A percentile compares a stretch with the other conserved stretches of the same genome.
Evolutionary conservation across 169 alveolate species (phyloP).

Genomic region (Cytauxzoon felis): DNA sequence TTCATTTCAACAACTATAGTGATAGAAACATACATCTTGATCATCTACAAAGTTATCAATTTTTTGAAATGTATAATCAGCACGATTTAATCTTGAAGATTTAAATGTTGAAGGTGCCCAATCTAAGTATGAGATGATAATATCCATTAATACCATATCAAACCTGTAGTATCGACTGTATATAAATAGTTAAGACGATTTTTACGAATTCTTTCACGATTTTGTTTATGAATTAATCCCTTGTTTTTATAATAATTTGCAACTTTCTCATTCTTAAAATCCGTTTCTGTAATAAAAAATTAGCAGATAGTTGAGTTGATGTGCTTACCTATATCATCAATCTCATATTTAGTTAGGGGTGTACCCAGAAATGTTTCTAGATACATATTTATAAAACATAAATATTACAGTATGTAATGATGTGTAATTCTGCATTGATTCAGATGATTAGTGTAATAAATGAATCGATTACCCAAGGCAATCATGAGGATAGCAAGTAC

Average conservation of each 20-base stretch:
- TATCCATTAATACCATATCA: not conserved
- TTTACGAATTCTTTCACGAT: constrained; percentile 36
- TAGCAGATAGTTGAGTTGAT: not conserved
- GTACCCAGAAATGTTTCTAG: constrained; percentile 53
- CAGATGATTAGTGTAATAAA: no score
- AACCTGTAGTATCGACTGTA: constrained; percentile 51
- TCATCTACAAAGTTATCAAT: constrained; percentile 19
- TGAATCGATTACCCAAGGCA: no score
- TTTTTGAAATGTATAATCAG: constrained; percentile 31
- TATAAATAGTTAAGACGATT: constrained; percentile 16
- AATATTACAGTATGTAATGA: no score
- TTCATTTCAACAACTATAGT: not conserved
- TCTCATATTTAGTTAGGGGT: constrained; percentile 53
- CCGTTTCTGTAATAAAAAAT: not conserved
- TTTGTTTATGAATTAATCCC: constrained; percentile 39
- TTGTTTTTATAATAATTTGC: constrained; percentile 28
- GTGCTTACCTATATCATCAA: constrained; percentile 49
- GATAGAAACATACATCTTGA: constrained; percentile 30
- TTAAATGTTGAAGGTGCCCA: constrained; percentile 50
- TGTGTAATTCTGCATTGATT: no score
- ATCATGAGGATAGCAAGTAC: no score
- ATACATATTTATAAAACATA: no score
- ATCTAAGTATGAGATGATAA: constrained; percentile 7
- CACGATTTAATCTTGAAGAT: constrained; percentile 39
- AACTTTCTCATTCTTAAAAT: not conserved